Percentiles rank a stretch among this genome's conserved stretches.
Evolutionary conservation across 83 land plant species (phyloP).

Genomic region (Larix sibirica): DNA sequence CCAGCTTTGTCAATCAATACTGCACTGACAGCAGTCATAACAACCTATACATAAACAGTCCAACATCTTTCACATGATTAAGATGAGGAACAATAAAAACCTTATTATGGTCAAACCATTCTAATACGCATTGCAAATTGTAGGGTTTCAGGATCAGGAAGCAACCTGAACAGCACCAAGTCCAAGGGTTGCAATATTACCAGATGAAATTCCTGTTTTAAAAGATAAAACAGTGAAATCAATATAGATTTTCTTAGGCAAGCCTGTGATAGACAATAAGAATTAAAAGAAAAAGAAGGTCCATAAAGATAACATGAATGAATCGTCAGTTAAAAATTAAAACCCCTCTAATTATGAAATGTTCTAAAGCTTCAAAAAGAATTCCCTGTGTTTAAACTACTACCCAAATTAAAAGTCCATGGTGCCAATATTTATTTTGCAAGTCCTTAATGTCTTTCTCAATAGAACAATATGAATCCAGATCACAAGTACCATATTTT

Average conservation of each 20-base stretch:
- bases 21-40: constrained; percentile 81
- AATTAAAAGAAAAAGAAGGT: not conserved
- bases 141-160: not conserved
- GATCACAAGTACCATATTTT: not conserved
- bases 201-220: constrained; percentile 64
- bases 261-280: not conserved
- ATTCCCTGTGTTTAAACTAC: not conserved
- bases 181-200: constrained; percentile 73
- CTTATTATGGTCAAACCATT: too few relatives aligned
- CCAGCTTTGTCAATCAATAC: constrained; percentile 91
- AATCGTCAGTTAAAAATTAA: not conserved
- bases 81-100: too few relatives aligned
- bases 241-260: not conserved
- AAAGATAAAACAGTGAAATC: not conserved
- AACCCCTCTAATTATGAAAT: not conserved
- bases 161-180: constrained; percentile 82
- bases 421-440: not conserved
- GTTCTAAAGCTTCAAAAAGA: not conserved
- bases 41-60: constrained; percentile 45
- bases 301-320: not conserved
- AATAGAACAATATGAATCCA: not conserved
- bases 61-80: not conserved
- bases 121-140: too few relatives aligned
- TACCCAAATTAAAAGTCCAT: not conserved
- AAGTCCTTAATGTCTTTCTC: not conserved